Percentiles rank a stretch among this genome's conserved stretches.
Evolutionary conservation across 805 yeast species (phyloP).

Genomic region (Saccharomycopsis vini): DNA sequence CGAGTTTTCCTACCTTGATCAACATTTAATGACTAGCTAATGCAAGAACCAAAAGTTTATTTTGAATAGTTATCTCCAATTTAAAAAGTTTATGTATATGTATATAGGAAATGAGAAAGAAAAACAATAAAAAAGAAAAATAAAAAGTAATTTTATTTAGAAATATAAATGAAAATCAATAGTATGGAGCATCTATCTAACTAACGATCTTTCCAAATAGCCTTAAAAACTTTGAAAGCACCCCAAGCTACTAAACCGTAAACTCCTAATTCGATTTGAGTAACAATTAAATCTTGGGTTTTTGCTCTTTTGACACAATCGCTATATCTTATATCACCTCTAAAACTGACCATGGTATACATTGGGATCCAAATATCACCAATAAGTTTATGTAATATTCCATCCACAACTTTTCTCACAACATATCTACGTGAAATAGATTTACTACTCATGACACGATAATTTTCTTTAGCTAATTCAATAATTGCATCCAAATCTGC

Average conservation of each 20-base stretch:
- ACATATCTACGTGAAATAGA: constrained; percentile 56
- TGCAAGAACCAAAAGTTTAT: too few species aligned
- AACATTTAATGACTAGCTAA: too few species aligned
- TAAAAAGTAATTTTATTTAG: too few species aligned
- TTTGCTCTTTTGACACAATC: constrained; percentile 48
- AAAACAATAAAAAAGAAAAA: too few species aligned
- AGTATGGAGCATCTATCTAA: too few species aligned
- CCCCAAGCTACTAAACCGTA: constrained; percentile 3
- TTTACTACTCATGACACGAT: constrained; percentile 77
- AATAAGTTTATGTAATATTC: constrained; percentile 45
- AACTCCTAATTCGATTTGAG: constrained; percentile 11
- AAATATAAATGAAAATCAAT: too few species aligned
- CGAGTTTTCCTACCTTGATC: too few species aligned
- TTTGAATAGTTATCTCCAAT: too few species aligned
- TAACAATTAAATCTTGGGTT: constrained; percentile 47
- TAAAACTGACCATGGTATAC: constrained; percentile 87
- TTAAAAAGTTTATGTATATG: too few species aligned
- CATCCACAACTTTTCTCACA: constrained; percentile 61
- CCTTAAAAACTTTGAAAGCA: neutral
- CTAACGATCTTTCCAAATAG: neutral
- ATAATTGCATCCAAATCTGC: constrained; percentile 68
- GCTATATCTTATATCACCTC: constrained; percentile 73
- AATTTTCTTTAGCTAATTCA: constrained; percentile 71
- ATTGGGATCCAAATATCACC: constrained; percentile 73
- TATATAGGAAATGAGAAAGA: too few species aligned